These are phyloP conservation scores for Hanseniaspora meyeri DNA, from an alignment of 805 yeast genomes.

Conservation along the genomic window DNA sequence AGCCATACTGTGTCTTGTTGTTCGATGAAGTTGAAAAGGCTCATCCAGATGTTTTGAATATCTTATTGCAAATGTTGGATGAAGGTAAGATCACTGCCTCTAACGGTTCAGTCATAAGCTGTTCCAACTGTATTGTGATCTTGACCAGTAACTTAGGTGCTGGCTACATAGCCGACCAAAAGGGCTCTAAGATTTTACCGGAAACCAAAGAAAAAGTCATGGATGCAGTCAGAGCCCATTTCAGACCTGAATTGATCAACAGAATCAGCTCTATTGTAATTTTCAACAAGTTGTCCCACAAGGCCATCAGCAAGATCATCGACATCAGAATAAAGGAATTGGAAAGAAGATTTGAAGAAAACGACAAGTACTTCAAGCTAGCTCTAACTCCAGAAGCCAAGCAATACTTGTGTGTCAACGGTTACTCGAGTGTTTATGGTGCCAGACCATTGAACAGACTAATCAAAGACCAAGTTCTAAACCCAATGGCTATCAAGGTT, in stretches of 20 bases:
- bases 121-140: slow-evolving; percentile 81
- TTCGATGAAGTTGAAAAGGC: slow-evolving; percentile 98
- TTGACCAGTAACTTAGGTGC: slow-evolving; percentile 98
- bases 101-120: slow-evolving; percentile 85
- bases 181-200: slow-evolving; percentile 49
- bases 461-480: slow-evolving; percentile 78
- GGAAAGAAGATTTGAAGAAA: slow-evolving; percentile 69
- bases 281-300: slow-evolving; percentile 82
- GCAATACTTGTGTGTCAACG: slow-evolving; percentile 70
- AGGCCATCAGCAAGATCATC: slow-evolving; percentile 86
- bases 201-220: slow-evolving; percentile 67
- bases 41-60: slow-evolving; percentile 91
- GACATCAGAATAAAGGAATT: slow-evolving; percentile 73
- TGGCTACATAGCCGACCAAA: slow-evolving; percentile 62
- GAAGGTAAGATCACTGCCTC: slow-evolving; percentile 95
- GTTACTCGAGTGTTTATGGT: slow-evolving; percentile 88
- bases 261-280: slow-evolving; percentile 88
- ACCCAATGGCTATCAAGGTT: slow-evolving; percentile 77
- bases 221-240: slow-evolving; percentile 73
- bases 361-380: slow-evolving; percentile 65
- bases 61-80: slow-evolving; percentile 80
- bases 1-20: slow-evolving; percentile 89
- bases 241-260: slow-evolving; percentile 94
- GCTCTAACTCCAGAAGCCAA: slow-evolving; percentile 65
- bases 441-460: slow-evolving; percentile 92